Base-by-base conservation (phyloP, 805 yeast species). In the Wickerhamiella alocasiicola region DNA sequence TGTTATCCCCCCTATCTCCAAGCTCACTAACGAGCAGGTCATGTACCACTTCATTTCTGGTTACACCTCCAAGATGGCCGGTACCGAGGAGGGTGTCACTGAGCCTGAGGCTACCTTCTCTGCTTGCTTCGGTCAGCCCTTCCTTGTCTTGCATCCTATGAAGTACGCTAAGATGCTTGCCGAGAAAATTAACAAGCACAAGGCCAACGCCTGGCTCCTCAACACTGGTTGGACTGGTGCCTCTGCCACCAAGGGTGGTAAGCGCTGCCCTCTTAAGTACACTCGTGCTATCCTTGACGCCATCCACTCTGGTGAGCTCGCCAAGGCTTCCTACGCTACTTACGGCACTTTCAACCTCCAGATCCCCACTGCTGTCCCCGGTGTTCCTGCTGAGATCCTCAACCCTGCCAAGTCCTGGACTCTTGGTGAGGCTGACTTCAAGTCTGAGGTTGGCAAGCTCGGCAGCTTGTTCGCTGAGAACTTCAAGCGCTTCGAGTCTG, bases 181-280 rank as follows among this genome's bases (percentile, higher is more conserved):
- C 42, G 88, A 83, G 63, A 88, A 87, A 74, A 91, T 88, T 71
- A 65, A 80, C 42, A 61, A 81, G 61, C 91, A 87, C 69, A 77
- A 77, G 53, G 85, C 96, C 40, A 74, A 75, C 57, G 97, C 98
- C 44, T 88, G 95, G 95, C 74, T 88, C 63, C 74, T 88, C 61
- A 88, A 88, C 70, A 88, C 98, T 51, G 98, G 98, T 49, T 88
- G 98, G 98, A 83, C 87, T 49, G 98, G 98, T 47, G 76, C 87
- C 54, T 80, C 94, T 46, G 94, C 82, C 51, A 70, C 83, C 42
- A 72, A 76, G 61, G 97, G 96, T 55, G 98, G 97, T 61, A 80
- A 83, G 71, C 80, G 98, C 69, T 88, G 97, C 68, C 88, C 97
- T 45, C 75, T 88, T 65, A 88, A 88, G 66, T 88, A 84, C 76